Evolutionary conservation across 2,329 filamentous ascomycete species (phyloP), one percentile per base, ranked within the genome.

Genomic region (Beauveria asiatica): DNA sequence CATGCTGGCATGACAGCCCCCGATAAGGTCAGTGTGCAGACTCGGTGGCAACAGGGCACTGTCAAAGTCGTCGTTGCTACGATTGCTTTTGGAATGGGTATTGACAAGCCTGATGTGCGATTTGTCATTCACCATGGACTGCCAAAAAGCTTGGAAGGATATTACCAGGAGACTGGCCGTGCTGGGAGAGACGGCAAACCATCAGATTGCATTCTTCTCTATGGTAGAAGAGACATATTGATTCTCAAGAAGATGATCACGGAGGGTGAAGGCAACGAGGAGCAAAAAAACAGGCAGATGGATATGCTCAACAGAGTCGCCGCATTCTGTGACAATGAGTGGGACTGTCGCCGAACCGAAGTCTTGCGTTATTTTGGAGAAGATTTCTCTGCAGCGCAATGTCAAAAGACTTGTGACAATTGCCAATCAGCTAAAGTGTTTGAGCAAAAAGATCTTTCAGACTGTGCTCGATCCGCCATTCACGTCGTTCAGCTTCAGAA

Each of bases 21-120:
- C 5, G 83, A 89, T 56, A 93, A 93, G 70, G 79, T 80, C 1
- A 71, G 80, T 7, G 82, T 94, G 5, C 93, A 97, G 72, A 82
- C 82, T 62, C 74, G 85, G 33, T 99, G 94, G 94, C 94, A 99
- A 72, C 77, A 75, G 48, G 91, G 92, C 6, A 76, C 79, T 56
- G 83, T 87, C 67, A 89, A 96, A 66, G 89, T 99, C 39, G 95
- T 99, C 48, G 94, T 99, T 54, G 95, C 94, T 21, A 99, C 94
- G 0, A 97, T 99, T 72, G 94, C 94, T 25, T 99, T 99, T 70
- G 94, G 94, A 7, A 99, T 99, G 94, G 94, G 94, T n/a, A 99
- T 99, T 65, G 94, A 99, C 77, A 99, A 99, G 72, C 84, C 92
- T 0, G 89, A 99, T 70, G 94, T 99, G 52, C 89, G 94, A 30